A percentile compares a stretch with the other conserved stretches of the same genome.
phyloP scores from a whole-genome alignment of 345 rosid genomes.

The Hibiscus tridactylites region DNA sequence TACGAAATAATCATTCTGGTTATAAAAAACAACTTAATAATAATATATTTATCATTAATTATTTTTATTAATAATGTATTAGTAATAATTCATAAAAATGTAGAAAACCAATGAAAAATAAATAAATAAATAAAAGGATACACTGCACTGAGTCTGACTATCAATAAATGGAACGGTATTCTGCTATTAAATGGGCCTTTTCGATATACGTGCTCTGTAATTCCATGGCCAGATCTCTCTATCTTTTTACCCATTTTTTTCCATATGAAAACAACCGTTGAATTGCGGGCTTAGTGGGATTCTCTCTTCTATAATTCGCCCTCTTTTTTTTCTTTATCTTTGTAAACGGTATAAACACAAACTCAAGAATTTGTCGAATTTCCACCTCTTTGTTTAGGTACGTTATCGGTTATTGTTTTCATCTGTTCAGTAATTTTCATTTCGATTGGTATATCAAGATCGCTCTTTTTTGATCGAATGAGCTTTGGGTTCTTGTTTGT shows the following conservation, averaged over 20 bases:
- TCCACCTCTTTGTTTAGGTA: neutral
- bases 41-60: too few species aligned
- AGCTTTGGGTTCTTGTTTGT: neutral
- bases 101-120: too few species aligned
- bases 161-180: too few species aligned
- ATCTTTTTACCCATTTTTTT: neutral
- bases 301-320: neutral
- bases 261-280: neutral
- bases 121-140: too few species aligned
- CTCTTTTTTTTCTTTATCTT: neutral
- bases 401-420: neutral
- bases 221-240: neutral
- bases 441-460: neutral
- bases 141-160: too few species aligned
- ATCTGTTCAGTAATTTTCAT: neutral
- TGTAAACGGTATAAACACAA: neutral
- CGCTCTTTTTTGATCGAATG: neutral
- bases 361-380: neutral
- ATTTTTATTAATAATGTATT: too few species aligned
- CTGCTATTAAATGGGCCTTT: too few species aligned
- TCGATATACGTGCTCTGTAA: neutral
- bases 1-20: too few species aligned
- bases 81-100: too few species aligned
- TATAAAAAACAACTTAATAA: too few species aligned
- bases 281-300: neutral